A percentile compares a stretch with the other conserved stretches of the same genome.
Evolutionary conservation across 192 early-diverging fungal genomes (phyloP).

Genomic region (Entomortierella lignicola): DNA sequence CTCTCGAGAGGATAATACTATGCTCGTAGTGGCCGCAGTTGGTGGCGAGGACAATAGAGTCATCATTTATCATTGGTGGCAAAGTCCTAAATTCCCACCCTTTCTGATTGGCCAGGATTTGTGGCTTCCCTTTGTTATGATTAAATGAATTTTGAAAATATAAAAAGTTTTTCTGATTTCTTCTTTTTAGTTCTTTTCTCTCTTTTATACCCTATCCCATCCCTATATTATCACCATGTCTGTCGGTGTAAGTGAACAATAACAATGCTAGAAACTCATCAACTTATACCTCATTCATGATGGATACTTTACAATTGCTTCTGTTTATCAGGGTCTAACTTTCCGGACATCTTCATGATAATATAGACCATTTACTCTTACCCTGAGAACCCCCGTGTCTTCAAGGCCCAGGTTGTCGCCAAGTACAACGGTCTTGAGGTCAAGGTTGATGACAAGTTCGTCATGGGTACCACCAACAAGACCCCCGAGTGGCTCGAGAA

Average conservation of each 20-base stretch:
- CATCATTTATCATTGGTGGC: not conserved
- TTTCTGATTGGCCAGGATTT: not conserved
- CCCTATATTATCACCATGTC: slow-evolving; percentile 38
- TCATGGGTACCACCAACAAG: slow-evolving; percentile 80
- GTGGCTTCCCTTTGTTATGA: not conserved
- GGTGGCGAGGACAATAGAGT: not conserved
- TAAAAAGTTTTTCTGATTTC: slow-evolving; percentile 10
- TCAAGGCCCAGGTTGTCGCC: slow-evolving; percentile 75
- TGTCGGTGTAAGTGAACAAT: slow-evolving; percentile 42
- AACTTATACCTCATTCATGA: no score
- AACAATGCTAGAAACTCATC: no score
- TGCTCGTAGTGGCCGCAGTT: not conserved
- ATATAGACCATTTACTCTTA: slow-evolving; percentile 68
- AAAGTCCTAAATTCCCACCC: not conserved
- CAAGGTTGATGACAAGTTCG: slow-evolving; percentile 68
- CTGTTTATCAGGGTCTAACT: not conserved
- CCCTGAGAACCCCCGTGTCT: slow-evolving; percentile 78
- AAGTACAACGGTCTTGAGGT: slow-evolving; percentile 83
- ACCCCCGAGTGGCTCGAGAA: slow-evolving; percentile 88
- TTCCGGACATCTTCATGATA: not conserved
- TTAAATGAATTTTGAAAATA: no score
- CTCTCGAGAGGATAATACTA: no score
- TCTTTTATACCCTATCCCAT: slow-evolving; percentile 2
- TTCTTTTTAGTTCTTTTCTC: slow-evolving; percentile 13
- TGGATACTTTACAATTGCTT: not conserved